Percentiles rank a stretch among this genome's conserved stretches.
These are phyloP conservation scores for Starmerella floris DNA, from an alignment of 805 yeast species.

Conservation along the genomic window DNA sequence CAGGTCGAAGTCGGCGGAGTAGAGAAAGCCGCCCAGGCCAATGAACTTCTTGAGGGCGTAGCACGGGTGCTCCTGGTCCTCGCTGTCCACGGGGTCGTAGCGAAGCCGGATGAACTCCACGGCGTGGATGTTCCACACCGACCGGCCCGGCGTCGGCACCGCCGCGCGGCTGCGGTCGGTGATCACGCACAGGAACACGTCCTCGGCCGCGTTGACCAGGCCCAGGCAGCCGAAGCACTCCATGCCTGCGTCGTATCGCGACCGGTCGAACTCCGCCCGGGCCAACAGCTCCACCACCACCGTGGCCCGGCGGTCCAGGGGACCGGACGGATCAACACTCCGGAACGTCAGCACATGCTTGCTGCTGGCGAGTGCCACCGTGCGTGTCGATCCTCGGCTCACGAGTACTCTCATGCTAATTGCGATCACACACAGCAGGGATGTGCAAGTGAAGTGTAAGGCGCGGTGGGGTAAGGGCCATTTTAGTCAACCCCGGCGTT, in stretches of 20 bases:
- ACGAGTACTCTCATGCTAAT: constrained; percentile 49
- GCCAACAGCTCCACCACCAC: constrained; percentile 36
- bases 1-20: constrained; percentile 81
- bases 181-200: constrained; percentile 64
- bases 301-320: constrained; percentile 12
- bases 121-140: constrained; percentile 64
- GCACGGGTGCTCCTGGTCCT: constrained; percentile 59
- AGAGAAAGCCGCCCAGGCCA: constrained; percentile 80
- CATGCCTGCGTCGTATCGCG: constrained; percentile 28
- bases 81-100: constrained; percentile 40
- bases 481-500: not conserved
- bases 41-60: constrained; percentile 61
- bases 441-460: not conserved
- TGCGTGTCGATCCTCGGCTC: constrained; percentile 46
- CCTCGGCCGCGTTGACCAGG: constrained; percentile 51
- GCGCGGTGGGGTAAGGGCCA: not conserved
- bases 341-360: constrained; percentile 46
- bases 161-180: constrained; percentile 71
- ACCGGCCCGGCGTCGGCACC: constrained; percentile 62
- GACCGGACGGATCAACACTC: constrained; percentile 12
- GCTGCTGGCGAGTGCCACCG: constrained; percentile 50
- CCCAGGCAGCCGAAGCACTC: constrained; percentile 55
- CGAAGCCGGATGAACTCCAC: constrained; percentile 78
- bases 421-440: not conserved
- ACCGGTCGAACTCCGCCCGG: constrained; percentile 29